A percentile compares a stretch with the other conserved stretches of the same genome.
phyloP scores from a whole-genome alignment of 2,329 filamentous ascomycete genomes.

The Claviceps spartinae region DNA sequence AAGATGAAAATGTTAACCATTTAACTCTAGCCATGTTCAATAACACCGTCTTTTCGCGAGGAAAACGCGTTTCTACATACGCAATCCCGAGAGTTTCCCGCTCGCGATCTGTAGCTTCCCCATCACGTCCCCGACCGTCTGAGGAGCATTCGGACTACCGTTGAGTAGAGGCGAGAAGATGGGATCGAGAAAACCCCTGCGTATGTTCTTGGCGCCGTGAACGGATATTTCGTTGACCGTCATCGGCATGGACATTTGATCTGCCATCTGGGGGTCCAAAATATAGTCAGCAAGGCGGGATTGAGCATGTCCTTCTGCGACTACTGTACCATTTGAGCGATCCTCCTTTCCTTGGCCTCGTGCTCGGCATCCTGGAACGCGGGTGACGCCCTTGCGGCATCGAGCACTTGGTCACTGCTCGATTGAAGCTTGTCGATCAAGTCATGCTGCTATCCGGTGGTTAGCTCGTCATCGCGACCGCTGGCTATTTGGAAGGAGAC shows the following conservation, averaged over 20 bases:
- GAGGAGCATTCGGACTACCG: conserved; percentile 49
- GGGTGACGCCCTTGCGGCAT: conserved; percentile 24
- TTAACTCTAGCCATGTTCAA: conserved; percentile 7
- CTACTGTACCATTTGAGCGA: conserved; percentile 22
- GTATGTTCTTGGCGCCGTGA: conserved; percentile 71
- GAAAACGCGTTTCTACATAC: conserved; percentile 31
- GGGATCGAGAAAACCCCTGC: conserved; percentile 67
- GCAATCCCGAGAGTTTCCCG: conserved; percentile 65
- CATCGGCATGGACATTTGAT: conserved; percentile 77
- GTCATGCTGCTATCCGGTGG: conserved; percentile 14
- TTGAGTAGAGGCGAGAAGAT: conserved; percentile 67
- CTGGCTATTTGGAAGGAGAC: neutral
- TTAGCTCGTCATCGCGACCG: neutral
- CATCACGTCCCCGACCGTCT: conserved; percentile 70
- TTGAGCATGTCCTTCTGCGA: neutral
- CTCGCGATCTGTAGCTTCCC: conserved; percentile 56
- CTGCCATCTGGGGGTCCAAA: conserved; percentile 25
- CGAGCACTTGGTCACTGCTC: conserved; percentile 23
- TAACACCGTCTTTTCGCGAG: too few relatives aligned
- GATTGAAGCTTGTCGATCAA: conserved; percentile 27
- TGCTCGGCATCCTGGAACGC: conserved; percentile 23
- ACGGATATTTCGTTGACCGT: conserved; percentile 77
- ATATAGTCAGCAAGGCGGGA: too few relatives aligned
- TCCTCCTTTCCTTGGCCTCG: conserved; percentile 25
- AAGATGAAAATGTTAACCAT: conserved; percentile 8